Evolutionary conservation across 1,139 yeast genomes (phyloP).

Genomic region (Arxiozyma heterogenica): DNA sequence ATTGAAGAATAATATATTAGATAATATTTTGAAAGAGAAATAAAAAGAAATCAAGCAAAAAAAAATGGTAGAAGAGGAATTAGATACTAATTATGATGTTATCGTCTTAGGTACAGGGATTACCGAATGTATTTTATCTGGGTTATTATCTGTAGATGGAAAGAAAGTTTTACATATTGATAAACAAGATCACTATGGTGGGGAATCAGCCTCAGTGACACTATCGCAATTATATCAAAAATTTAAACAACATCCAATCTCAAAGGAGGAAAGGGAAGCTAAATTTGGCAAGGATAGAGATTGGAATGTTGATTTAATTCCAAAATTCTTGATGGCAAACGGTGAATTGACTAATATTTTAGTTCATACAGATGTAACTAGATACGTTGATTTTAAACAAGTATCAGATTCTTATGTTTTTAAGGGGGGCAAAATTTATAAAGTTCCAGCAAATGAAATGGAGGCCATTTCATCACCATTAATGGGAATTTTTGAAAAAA

Average conservation of each 20-base stretch:
- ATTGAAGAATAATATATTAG: neutral
- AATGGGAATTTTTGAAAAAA: slow-evolving; percentile 94
- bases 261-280: slow-evolving; percentile 40
- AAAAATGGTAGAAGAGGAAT: slow-evolving; percentile 22
- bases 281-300: slow-evolving; percentile 85
- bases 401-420: slow-evolving; percentile 91
- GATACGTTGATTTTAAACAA: slow-evolving; percentile 93
- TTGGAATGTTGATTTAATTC: slow-evolving; percentile 96
- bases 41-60: neutral
- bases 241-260: slow-evolving; percentile 65
- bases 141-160: slow-evolving; percentile 89
- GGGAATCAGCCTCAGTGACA: slow-evolving; percentile 47
- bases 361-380: slow-evolving; percentile 90
- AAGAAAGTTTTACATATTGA: slow-evolving; percentile 95
- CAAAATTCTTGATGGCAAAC: slow-evolving; percentile 94
- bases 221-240: slow-evolving; percentile 51
- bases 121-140: slow-evolving; percentile 93
- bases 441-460: slow-evolving; percentile 85
- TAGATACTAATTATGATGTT: slow-evolving; percentile 96
- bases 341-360: slow-evolving; percentile 95
- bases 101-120: slow-evolving; percentile 81
- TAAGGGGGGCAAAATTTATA: slow-evolving; percentile 78
- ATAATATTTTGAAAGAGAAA: too few species aligned
- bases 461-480: slow-evolving; percentile 88
- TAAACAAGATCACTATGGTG: slow-evolving; percentile 95